Evolutionary conservation across 148 eudicot genomes (phyloP), one percentile per base, ranked within the genome.

Genomic region (Talinum fruticosum): DNA sequence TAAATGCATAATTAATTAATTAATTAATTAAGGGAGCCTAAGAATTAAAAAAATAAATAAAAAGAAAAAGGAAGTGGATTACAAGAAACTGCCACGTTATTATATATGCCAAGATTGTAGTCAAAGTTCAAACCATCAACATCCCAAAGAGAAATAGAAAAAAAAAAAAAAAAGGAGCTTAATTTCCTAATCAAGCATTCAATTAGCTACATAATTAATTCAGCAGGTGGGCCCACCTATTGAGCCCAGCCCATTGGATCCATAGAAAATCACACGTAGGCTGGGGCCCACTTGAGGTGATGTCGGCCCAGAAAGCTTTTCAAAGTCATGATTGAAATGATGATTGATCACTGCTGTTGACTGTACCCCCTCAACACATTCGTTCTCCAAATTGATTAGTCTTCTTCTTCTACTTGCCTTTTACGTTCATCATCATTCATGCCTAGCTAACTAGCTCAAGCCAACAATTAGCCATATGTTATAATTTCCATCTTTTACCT

Each of bases 221-320:
- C n/a, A 53, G 16, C n/a, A 26, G 38, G 75, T 23, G 64, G 75
- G 64, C 64, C 75, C 38, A 35, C 64, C 75, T 29, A 35, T 35
- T 29, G 66, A 35, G 21, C 10, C 10, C 15, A 61, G 74, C 79
- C 74, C 80, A 71, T 26, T 10, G 66, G 35, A 69, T 10, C 18
- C n/a, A 75, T 41, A 18, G 10, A 24, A 57, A 76, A 33, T 33
- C 33, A 21, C 65, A 29, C 29, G 62, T 26, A 34, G 7, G 36
- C 33, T 19, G 10, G 75, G 71, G 30, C 69, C 76, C 76, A 45
- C 75, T 3, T 28, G 36, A n/a, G 6, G 30, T 2, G 30, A 18
- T 49, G 45, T 66, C 5, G 78, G 71, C 61, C 71, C 71, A 76
- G 62, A 38, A n/a, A 65, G 35, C 75, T 72, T 72, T 47, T 18